Base-by-base conservation (phyloP, 2,329 filamentous ascomycete genomes). In the Xylariaceae sp. region DNA sequence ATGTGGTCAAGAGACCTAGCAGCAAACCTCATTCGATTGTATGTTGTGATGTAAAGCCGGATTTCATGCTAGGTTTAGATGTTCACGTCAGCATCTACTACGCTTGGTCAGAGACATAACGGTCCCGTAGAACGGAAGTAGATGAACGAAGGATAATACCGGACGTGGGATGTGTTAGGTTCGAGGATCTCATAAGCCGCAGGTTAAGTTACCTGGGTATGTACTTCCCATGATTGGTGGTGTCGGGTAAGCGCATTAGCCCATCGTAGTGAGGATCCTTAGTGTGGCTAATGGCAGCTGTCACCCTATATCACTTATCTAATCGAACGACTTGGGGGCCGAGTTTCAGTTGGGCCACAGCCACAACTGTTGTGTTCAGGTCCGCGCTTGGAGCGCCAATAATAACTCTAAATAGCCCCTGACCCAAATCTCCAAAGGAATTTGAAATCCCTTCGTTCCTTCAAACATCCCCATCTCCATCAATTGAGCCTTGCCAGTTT, bases 311-410 rank as follows among this genome's bases (percentile, higher is more conserved):
- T 26, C 20, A 32, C 23, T 42, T 20, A 14, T n/a, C 7, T 23
- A 48, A 37, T 32, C 32, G 23, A 46, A 21, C 29, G 45, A 18
- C 20, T 40, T 62, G 59, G 59, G 59, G 56, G 57, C 57, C 18
- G 37, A 48, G 53, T 56, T 61, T 56, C 50, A 57, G 44, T 52
- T 45, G 44, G 56, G 59, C 56, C 57, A 57, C 52, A 53, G 50
- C 44, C 44, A n/a, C 14, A 16, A 37, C 14, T 14, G 32, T 40
- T 7, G 43, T 47, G 52, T 52, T 56, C 54, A 43, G 40, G 29
- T 46, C 45, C 52, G 59, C 61, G 61, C 61, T 59, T 64, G 46
- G 10, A 37, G 50, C 44, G 45, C 61, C 61, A 64, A 64, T 64
- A 51, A 64, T 52, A 64, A 60, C 40, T 40, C 58, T 60, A 64